Evolutionary conservation across 495 filamentous ascomycete genomes (phyloP).

Genomic region (Talaromyces wortmannii): DNA sequence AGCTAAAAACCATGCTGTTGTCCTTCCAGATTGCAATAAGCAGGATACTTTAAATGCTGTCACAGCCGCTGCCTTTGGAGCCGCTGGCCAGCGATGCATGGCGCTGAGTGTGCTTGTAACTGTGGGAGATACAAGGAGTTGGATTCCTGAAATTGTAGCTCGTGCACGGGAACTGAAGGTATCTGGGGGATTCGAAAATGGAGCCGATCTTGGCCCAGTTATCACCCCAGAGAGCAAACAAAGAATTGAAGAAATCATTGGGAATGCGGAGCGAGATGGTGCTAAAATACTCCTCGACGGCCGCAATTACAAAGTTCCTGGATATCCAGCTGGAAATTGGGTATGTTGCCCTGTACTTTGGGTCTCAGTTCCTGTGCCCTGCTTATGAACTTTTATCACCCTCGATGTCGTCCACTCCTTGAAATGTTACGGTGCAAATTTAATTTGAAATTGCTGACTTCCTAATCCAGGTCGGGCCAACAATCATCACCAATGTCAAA

Average conservation of each 20-base stretch:
- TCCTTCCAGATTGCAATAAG: constrained; percentile 2
- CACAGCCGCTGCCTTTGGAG: constrained; percentile 90
- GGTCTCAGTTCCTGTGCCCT: too few species aligned
- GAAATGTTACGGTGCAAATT: neutral
- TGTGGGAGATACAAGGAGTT: constrained; percentile 91
- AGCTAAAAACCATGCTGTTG: constrained; percentile 3
- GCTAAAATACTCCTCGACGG: constrained; percentile 94
- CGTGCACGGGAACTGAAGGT: constrained; percentile 80
- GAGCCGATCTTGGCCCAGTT: constrained; percentile 91
- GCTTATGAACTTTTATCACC: constrained; percentile 61
- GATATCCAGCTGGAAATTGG: constrained; percentile 96
- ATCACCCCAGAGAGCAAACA: constrained; percentile 85
- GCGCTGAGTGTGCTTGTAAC: constrained; percentile 87
- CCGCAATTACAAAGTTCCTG: constrained; percentile 73
- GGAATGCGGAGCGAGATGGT: constrained; percentile 83
- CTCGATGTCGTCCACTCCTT: constrained; percentile 88
- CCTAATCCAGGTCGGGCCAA: constrained; percentile 54
- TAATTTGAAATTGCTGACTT: neutral
- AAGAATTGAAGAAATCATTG: constrained; percentile 82
- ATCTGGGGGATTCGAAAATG: constrained; percentile 90
- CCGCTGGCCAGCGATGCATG: constrained; percentile 97
- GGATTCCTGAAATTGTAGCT: constrained; percentile 86
- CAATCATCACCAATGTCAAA: constrained; percentile 76
- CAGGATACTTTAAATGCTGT: constrained; percentile 96
- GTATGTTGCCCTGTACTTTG: constrained; percentile 29